A percentile compares a stretch with the other conserved stretches of the same genome.
These are phyloP conservation scores for Colletotrichum sp. DNA, from an alignment of 2,329 filamentous ascomycete species.

Conservation along the genomic window DNA sequence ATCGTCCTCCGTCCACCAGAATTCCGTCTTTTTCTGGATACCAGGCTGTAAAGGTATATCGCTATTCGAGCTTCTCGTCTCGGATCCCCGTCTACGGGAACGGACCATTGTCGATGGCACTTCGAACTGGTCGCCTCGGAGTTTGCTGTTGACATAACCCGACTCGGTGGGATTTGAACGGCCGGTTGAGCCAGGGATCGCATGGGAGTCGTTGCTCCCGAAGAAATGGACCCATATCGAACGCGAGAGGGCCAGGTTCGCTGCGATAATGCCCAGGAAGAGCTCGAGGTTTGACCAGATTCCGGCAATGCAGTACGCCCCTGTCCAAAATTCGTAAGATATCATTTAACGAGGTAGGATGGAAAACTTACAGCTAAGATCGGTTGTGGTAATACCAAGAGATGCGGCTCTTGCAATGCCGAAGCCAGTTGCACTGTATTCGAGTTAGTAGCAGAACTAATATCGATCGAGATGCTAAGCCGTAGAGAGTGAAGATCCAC, in stretches of 20 bases:
- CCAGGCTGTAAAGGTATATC: conserved; percentile 21
- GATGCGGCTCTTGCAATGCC: conserved; percentile 26
- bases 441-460: neutral
- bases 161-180: conserved; percentile 1
- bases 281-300: conserved; percentile 43
- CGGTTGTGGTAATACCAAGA: conserved; percentile 22
- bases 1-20: conserved; percentile 22
- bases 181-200: neutral
- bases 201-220: neutral
- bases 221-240: conserved; percentile 26
- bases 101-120: neutral
- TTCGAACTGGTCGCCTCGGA: conserved; percentile 12
- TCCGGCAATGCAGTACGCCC: conserved; percentile 34
- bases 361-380: conserved; percentile 26
- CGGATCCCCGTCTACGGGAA: neutral
- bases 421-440: conserved; percentile 25
- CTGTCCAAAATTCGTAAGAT: conserved; percentile 14
- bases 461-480: no score
- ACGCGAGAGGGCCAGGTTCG: conserved; percentile 29
- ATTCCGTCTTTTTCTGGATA: conserved; percentile 24
- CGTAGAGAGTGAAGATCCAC: neutral
- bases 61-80: conserved; percentile 18
- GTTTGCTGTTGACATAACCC: conserved; percentile 1
- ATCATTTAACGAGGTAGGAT: neutral
- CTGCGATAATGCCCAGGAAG: conserved; percentile 39